Percentiles rank a stretch among this genome's conserved stretches.
phyloP scores from a whole-genome alignment of 2,329 filamentous ascomycete species.

The Thermomyces lanuginosus region DNA sequence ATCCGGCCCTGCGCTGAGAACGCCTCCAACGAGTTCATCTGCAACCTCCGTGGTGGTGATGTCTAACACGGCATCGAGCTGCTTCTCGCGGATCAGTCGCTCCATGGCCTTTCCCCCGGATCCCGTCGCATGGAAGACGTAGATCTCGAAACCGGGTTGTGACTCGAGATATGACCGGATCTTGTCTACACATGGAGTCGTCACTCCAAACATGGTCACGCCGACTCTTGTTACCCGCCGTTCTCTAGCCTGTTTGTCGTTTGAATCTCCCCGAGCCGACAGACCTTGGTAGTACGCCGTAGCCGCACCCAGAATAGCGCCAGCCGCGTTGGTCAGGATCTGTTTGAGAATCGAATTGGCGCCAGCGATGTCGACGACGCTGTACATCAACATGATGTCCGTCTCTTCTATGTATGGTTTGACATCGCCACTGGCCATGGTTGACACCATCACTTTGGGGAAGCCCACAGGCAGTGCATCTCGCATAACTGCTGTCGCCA shows the following conservation, averaged over 20 bases:
- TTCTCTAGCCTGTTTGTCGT: constrained; percentile 23
- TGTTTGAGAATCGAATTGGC: constrained; percentile 42
- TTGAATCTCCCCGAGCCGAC: constrained; percentile 15
- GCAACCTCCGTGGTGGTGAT: constrained; percentile 56
- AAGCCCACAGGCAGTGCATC: constrained; percentile 46
- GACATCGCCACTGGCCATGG: constrained; percentile 51
- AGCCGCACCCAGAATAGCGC: constrained; percentile 45
- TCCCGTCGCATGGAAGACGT: constrained; percentile 55
- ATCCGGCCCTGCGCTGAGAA: constrained; percentile 42
- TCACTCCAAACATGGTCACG: constrained; percentile 62
- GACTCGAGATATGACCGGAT: constrained; percentile 37
- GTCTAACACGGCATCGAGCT: constrained; percentile 51
- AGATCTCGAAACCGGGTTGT: constrained; percentile 37
- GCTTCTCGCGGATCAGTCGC: constrained; percentile 38
- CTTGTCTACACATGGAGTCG: constrained; percentile 46
- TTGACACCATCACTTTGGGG: constrained; percentile 55
- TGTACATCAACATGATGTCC: constrained; percentile 55
- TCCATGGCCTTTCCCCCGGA: constrained; percentile 55
- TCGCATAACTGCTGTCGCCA: constrained; percentile 46
- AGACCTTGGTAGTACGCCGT: constrained; percentile 15
- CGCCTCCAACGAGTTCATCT: constrained; percentile 46
- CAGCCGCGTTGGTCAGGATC: constrained; percentile 47
- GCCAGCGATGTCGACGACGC: constrained; percentile 54
- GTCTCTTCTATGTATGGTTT: constrained; percentile 49
- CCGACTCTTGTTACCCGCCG: too few species aligned